Evolutionary conservation across 768 basidiomycete species (phyloP), one percentile per base, ranked within the genome.

Genomic region (Gloeostereum incarnatum): DNA sequence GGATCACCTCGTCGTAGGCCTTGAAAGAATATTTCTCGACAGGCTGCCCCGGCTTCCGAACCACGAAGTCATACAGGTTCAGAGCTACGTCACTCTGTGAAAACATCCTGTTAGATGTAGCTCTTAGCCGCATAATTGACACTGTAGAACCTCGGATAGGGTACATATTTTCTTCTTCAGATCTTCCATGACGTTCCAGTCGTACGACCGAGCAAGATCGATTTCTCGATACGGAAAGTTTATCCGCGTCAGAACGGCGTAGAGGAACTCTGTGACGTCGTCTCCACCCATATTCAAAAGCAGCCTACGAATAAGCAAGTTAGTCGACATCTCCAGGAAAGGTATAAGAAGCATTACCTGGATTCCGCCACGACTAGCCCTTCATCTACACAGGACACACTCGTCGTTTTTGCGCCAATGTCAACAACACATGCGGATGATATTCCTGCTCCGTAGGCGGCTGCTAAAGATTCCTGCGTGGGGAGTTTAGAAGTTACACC

Each of bases 341-440:
- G 7, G 29, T 24, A 45, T 21, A 22, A 25, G 41, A 20, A 14
- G 10, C 42, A 62, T 31, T 50, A 88, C 92, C 93, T 74, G 2
- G 91, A 90, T 49, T 99, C 96, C 4, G 81, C 54, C 20, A 92
- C 62, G 16, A 99, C 74, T 35, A 92, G 54, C 2, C 96, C 96
- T 49, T 99, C 96, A 41, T 98, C 96, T 2, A 98, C 84, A 52
- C 93, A 97, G 0, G 92, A 79, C 29, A 99, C 75, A 42, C 75
- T 89, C 1, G 88, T 91, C 39, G 70, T 75, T 11, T 66, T 70
- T 9, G 94, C 86, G 3, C 96, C 96, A 36, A 98, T 81, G 55
- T 99, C 90, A 24, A 99, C 86, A 4, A 99, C 88, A 51, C 96
- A 98, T 8, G 93, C 96, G 49, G 80, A 85, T 0, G 89, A 89